Evolutionary conservation across 768 basidiomycete species (phyloP), one percentile per base, ranked within the genome.

Genomic region (Auriscalpium orientale): DNA sequence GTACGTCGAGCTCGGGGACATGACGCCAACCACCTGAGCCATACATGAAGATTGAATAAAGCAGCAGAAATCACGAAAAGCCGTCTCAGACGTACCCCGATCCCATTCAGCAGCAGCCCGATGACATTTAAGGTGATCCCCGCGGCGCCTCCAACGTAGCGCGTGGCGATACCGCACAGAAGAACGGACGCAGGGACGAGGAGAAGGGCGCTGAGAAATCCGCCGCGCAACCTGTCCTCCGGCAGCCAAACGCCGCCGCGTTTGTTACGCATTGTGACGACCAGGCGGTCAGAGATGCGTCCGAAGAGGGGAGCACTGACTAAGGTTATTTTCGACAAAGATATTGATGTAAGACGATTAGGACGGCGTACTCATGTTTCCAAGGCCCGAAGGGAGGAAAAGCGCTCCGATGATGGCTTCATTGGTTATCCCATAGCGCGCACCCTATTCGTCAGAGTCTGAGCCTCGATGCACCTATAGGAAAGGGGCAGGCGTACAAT

Each of bases 251-350:
- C 61, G 1, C 84, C 84, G 0, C 74, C 75, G 20, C 84, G 77
- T 7, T 69, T 65, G 47, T 72, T 68, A 13, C 76, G 76, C 69
- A 79, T 82, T 45, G 62, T 65, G n/a, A 76, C 69, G 22, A 89
- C 71, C 0, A 76, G 68, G 33, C 60, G 57, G 65, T 89, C 87
- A 0, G 86, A 86, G 0, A 85, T 56, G n/a, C 72, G 72, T 1
- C 86, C 86, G 0, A 81, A 76, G 8, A 84, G 58, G 4, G 80
- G 79, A 2, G 84, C 80, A 1, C 85, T 84, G 46, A 81, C 84
- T 86, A 52, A 3, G 40, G 4, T 2, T 4, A 34, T 7, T 4
- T n/a, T 37, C 9, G 47, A 20, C 9, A 43, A 7, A 34, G n/a
- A 15, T 13, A 49, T 40, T 15, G 12, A 13, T 35, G 46, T 16